Evolutionary conservation across 208 protist species (phyloP).

Genomic region (Zelonia costaricensis): DNA sequence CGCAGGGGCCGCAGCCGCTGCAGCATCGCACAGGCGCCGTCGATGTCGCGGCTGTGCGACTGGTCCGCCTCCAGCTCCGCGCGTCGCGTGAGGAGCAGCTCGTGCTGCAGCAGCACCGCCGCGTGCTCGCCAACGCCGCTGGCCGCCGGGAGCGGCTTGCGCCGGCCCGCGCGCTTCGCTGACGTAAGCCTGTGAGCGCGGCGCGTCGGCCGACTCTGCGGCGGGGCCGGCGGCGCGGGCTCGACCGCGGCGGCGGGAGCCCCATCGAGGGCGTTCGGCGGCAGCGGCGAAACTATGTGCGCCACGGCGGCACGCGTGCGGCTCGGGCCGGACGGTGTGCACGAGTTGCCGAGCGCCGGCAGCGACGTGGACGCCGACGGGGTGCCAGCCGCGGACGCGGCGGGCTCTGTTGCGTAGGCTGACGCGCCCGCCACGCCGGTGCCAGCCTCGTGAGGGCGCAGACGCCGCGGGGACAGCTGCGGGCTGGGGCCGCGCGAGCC

Average conservation of each 20-base stretch:
- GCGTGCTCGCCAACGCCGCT: slow-evolving; percentile 54
- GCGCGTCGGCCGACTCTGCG: too few relatives aligned
- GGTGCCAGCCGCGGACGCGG: neutral
- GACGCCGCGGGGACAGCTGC: too few relatives aligned
- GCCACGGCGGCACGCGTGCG: neutral
- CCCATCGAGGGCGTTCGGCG: neutral
- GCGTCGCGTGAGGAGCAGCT: slow-evolving; percentile 31
- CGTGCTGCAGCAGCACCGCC: slow-evolving; percentile 31
- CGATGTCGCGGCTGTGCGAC: slow-evolving; percentile 34
- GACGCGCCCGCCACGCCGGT: too few relatives aligned
- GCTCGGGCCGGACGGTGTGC: too few relatives aligned
- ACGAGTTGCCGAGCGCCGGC: neutral
- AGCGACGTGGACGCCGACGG: neutral
- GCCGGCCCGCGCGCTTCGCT: neutral
- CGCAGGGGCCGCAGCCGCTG: slow-evolving; percentile 33
- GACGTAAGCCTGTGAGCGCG: neutral
- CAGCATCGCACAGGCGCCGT: slow-evolving; percentile 47
- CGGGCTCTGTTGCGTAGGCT: too few relatives aligned
- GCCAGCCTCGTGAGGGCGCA: too few relatives aligned
- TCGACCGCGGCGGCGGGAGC: neutral
- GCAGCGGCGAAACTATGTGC: neutral
- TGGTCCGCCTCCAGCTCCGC: slow-evolving; percentile 43
- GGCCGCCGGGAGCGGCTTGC: slow-evolving; percentile 39
- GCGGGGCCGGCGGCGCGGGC: neutral
- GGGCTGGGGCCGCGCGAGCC: too few relatives aligned